Base-by-base conservation (phyloP, 169 alveolate species). In the Cryptosporidium bovis region DNA sequence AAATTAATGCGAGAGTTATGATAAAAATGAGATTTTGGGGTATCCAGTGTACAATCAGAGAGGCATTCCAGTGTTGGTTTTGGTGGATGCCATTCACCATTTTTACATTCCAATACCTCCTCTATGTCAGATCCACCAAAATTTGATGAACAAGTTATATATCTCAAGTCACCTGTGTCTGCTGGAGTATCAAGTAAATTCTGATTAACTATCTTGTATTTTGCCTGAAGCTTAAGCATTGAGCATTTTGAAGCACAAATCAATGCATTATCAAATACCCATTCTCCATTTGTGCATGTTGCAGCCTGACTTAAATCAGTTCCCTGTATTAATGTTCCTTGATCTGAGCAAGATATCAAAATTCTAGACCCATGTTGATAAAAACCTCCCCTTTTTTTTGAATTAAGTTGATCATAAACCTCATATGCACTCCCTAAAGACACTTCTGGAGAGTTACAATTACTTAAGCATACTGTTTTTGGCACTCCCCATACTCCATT, bases 401-500 rank as follows among this genome's bases (percentile, higher is more conserved):
- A 77, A 10, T 55, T 51, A 4, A 62, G 46, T 20, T 62, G 51
- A n/a, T 55, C 51, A 15, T 24, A 46, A 7, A 77, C 13, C 31
- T 51, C 46, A 27, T 77, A 77, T 10, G 87, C 87, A 16, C 46
- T 56, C 1, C 87, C 87, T 24, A 77, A 66, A 40, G 44, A 40
- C 51, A 48, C 55, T 15, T 77, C 87, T 18, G 87, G 87, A 7
- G 71, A 44, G 36, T 60, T 53, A 15, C 87, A 77, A 24, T 77
- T 68, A 13, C 29, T 77, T 53, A 77, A 56, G 58, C 87, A 77
- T 16, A 77, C 66, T 15, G 87, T 77, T 46, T 62, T 77, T 36
- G 87, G 71, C 10, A 77, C 64, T n/a, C 87, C 71, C 87, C 87
- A 77, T 18, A 62, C 69, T 24, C 87, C 87, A 36, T 77, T 77